Evolutionary conservation across 2,329 filamentous ascomycete species (phyloP).

Genomic region (Cadophora sp.): DNA sequence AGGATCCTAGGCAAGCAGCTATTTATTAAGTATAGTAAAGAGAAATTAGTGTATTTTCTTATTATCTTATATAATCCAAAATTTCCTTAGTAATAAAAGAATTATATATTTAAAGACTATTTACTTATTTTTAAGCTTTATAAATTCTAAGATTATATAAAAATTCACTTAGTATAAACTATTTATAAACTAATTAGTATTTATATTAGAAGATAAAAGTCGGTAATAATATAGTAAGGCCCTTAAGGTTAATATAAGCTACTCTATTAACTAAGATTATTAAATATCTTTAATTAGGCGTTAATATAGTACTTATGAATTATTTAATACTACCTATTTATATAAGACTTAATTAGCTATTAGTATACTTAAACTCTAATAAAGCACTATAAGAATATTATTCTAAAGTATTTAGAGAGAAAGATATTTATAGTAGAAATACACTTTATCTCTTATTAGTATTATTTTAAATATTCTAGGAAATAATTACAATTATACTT

Average conservation of each 20-base stretch:
- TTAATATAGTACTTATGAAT: conserved; percentile 23
- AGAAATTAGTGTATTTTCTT: conserved; percentile 17
- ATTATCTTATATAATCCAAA: conserved; percentile 14
- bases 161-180: conserved; percentile 22
- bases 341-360: background rate
- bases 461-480: conserved; percentile 18
- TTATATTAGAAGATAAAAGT: conserved; percentile 15
- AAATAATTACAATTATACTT: conserved; percentile 16
- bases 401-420: conserved; percentile 21
- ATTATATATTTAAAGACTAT: conserved; percentile 23
- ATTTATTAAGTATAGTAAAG: conserved; percentile 18
- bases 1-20: background rate
- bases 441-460: conserved; percentile 12
- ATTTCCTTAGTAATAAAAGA: conserved; percentile 18
- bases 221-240: conserved; percentile 23
- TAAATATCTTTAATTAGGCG: conserved; percentile 18
- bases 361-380: conserved; percentile 4
- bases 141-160: conserved; percentile 20
- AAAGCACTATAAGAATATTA: conserved; percentile 22
- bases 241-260: conserved; percentile 21
- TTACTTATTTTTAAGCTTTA: conserved; percentile 20
- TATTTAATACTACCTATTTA: conserved; percentile 21
- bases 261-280: conserved; percentile 20
- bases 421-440: conserved; percentile 14
- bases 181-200: conserved; percentile 20